Percentiles rank a stretch among this genome's conserved stretches.
Evolutionary conservation across 2,329 filamentous ascomycete species (phyloP).

Genomic region (Lachnellula arida): DNA sequence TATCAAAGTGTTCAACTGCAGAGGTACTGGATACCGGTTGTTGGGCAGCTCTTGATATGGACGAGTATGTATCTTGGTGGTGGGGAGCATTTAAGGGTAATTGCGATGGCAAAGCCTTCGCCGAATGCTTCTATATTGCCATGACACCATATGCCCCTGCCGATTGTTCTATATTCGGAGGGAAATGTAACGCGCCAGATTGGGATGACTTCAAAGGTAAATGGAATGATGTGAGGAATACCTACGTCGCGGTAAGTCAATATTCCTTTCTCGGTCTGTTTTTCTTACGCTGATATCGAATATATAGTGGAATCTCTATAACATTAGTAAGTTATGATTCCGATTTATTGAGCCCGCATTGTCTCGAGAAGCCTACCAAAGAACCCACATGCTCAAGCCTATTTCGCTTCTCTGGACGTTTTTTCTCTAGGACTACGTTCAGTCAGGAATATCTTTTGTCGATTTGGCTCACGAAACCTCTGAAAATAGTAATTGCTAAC

Average conservation of each 20-base stretch:
- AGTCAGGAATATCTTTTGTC: not conserved
- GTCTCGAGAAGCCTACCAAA: too few species aligned
- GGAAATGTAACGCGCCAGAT: not conserved
- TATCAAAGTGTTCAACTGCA: not conserved
- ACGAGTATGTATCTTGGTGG: not conserved
- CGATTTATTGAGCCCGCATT: too few species aligned
- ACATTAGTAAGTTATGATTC: not conserved
- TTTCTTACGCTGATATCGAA: too few species aligned
- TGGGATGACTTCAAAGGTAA: not conserved
- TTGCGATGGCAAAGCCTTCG: not conserved
- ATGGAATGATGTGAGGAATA: not conserved
- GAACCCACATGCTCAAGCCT: too few species aligned
- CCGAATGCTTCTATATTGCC: not conserved
- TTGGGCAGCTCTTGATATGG: not conserved
- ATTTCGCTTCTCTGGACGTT: not conserved
- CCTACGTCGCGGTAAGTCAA: not conserved
- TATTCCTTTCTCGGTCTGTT: too few species aligned
- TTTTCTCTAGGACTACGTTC: not conserved
- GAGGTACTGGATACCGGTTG: not conserved
- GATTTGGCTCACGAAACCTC: not conserved
- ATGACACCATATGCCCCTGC: not conserved
- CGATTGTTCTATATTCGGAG: not conserved
- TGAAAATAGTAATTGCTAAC: not conserved
- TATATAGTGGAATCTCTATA: not conserved
- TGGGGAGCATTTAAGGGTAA: not conserved